Evolutionary conservation across 2,329 filamentous ascomycete species (phyloP).

Genomic region (Hypoxylon sp.): DNA sequence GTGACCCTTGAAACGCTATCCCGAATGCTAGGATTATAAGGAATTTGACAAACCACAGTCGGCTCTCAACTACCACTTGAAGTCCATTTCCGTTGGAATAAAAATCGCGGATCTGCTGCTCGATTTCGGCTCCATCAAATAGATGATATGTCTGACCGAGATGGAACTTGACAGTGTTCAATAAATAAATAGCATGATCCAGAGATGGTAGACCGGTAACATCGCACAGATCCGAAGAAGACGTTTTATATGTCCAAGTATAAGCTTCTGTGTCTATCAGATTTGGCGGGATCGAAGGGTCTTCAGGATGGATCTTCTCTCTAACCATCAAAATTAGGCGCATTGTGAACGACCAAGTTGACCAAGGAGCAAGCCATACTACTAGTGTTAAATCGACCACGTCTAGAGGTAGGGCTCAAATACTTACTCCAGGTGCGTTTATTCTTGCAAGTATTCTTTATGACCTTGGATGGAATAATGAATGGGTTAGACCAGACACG

Average conservation of each 20-base stretch:
- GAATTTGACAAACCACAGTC: conserved; percentile 44
- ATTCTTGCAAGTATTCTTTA: conserved; percentile 45
- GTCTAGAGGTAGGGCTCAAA: too few species aligned
- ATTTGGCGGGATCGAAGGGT: conserved; percentile 1
- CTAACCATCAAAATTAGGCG: conserved; percentile 46
- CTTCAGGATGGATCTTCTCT: conserved; percentile 41
- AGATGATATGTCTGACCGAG: conserved; percentile 49
- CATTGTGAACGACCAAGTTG: conserved; percentile 48
- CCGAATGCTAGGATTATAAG: conserved; percentile 43
- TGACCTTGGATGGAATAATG: conserved; percentile 41
- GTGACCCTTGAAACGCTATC: conserved; percentile 40
- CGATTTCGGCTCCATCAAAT: conserved; percentile 48
- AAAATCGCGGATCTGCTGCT: conserved; percentile 41
- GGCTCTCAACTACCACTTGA: conserved; percentile 32
- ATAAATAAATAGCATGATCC: conserved; percentile 47
- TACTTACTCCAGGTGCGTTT: conserved; percentile 50
- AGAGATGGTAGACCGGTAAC: conserved; percentile 48
- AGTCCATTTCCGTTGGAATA: conserved; percentile 36
- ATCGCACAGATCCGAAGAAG: conserved; percentile 44
- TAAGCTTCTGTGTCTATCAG: conserved; percentile 33
- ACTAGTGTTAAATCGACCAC: too few species aligned
- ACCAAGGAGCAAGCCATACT: conserved; percentile 47
- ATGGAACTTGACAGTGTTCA: conserved; percentile 51
- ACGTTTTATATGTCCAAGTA: conserved; percentile 43
- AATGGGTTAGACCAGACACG: conserved; percentile 47